phyloP scores from a whole-genome alignment of 768 basidiomycete genomes.

The Flagelloscypha sp. region DNA sequence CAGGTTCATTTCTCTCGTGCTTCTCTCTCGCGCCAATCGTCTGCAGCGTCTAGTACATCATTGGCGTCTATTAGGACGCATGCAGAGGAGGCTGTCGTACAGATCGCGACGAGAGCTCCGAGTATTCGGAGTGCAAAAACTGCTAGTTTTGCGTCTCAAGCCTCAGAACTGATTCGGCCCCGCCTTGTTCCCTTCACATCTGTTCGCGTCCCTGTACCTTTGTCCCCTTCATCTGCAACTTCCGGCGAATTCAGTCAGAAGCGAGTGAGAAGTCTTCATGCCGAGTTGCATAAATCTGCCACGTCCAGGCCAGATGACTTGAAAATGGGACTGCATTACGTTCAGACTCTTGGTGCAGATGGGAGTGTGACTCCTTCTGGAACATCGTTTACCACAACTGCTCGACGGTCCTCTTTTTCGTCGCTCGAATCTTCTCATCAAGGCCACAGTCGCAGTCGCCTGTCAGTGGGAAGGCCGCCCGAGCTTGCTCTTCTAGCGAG shows the following conservation, averaged over 20 bases:
- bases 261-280: conserved; percentile 32
- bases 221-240: conserved; percentile 24
- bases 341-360: conserved; percentile 59
- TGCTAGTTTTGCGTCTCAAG: conserved; percentile 22
- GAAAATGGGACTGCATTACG: conserved; percentile 60
- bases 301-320: conserved; percentile 66
- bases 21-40: conserved; percentile 26
- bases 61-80: conserved; percentile 27
- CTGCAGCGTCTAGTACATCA: conserved; percentile 24
- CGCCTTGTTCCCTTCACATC: conserved; percentile 67
- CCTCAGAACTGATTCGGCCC: conserved; percentile 34
- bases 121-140: conserved; percentile 45
- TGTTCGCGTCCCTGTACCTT: conserved; percentile 56
- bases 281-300: no score
- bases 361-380: conserved; percentile 11
- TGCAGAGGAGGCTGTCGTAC: conserved; percentile 37
- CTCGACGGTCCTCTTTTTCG: conserved; percentile 48
- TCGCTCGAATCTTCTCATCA: conserved; percentile 54
- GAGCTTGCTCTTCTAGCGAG: conserved; percentile 37
- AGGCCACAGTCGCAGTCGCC: conserved; percentile 26
- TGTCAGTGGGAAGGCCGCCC: conserved; percentile 17
- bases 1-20: conserved; percentile 33
- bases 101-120: conserved; percentile 41
- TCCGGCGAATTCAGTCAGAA: conserved; percentile 18
- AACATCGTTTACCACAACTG: conserved; percentile 29